A percentile compares a stretch with the other conserved stretches of the same genome.
These are phyloP conservation scores for Helicostylum pulchrum DNA, from an alignment of 192 early-diverging fungal genomes.

Conservation along the genomic window DNA sequence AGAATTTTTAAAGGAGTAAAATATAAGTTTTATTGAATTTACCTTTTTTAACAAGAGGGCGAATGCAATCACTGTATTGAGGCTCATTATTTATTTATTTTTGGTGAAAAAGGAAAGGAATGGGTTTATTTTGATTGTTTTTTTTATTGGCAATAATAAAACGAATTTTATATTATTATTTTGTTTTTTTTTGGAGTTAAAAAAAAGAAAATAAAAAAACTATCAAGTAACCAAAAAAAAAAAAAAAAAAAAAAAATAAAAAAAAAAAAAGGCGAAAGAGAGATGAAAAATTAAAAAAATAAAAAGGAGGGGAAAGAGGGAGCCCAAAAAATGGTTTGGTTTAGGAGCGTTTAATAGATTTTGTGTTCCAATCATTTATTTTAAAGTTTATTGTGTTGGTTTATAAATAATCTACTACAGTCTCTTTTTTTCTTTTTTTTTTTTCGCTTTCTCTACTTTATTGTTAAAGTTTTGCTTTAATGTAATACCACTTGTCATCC, in stretches of 20 bases:
- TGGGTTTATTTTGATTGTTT: neutral
- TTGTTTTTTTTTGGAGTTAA: neutral
- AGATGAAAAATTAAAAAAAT: conserved; percentile 10
- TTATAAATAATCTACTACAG: neutral
- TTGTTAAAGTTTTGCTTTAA: conserved; percentile 17
- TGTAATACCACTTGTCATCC: conserved; percentile 26
- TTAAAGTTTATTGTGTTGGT: conserved; percentile 6
- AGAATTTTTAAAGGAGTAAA: neutral
- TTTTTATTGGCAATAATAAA: neutral
- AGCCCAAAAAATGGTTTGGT: conserved; percentile 1
- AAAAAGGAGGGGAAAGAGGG: conserved; percentile 7
- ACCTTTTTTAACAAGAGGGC: conserved; percentile 28
- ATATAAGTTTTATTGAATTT: neutral
- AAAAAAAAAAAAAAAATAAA: conserved; percentile 7
- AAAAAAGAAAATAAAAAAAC: neutral
- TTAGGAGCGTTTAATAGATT: neutral
- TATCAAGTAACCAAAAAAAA: neutral
- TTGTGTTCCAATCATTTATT: conserved; percentile 2
- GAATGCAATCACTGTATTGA: conserved; percentile 16
- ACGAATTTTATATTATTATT: neutral
- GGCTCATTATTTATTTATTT: conserved; percentile 17
- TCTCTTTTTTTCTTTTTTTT: neutral
- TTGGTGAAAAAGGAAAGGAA: conserved; percentile 9
- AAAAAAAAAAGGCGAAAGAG: neutral
- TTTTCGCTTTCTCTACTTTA: neutral